Evolutionary conservation across 2,329 filamentous ascomycete species (phyloP).

Genomic region (Sclerotinia nivalis): DNA sequence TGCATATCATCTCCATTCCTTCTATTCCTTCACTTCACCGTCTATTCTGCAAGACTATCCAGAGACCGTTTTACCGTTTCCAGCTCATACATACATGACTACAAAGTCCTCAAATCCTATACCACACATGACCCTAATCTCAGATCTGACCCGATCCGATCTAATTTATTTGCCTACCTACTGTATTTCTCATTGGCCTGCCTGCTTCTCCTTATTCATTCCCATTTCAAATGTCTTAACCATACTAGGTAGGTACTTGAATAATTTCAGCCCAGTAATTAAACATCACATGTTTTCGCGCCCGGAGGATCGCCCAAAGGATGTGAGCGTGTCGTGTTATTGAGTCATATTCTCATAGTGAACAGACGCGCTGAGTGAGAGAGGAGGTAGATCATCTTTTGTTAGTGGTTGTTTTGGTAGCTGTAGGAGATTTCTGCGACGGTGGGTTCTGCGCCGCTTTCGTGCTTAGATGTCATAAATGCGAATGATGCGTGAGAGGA

Average conservation of each 20-base stretch:
- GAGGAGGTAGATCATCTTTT: neutral
- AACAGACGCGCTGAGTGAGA: slow-evolving; percentile 4
- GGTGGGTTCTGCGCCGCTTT: neutral
- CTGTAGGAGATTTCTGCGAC: too few relatives aligned
- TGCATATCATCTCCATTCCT: neutral
- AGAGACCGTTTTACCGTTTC: neutral
- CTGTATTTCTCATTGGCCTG: neutral
- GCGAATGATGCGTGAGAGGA: neutral
- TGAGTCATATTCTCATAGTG: neutral
- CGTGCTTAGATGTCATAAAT: neutral
- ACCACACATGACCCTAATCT: neutral
- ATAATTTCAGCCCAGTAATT: neutral
- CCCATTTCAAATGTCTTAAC: neutral
- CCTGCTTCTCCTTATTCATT: neutral
- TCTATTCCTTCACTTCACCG: neutral
- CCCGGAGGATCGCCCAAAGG: neutral
- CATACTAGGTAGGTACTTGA: neutral
- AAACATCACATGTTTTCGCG: slow-evolving; percentile 6
- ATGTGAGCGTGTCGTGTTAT: neutral
- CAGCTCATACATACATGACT: neutral
- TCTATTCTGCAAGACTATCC: neutral
- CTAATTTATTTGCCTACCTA: neutral
- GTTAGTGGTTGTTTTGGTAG: neutral
- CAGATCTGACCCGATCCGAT: neutral
- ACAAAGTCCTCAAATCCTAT: neutral